Evolutionary conservation across 208 protist species (phyloP), one percentile per base, ranked within the genome.

Genomic region (Acanthamoeba polyphaga): DNA sequence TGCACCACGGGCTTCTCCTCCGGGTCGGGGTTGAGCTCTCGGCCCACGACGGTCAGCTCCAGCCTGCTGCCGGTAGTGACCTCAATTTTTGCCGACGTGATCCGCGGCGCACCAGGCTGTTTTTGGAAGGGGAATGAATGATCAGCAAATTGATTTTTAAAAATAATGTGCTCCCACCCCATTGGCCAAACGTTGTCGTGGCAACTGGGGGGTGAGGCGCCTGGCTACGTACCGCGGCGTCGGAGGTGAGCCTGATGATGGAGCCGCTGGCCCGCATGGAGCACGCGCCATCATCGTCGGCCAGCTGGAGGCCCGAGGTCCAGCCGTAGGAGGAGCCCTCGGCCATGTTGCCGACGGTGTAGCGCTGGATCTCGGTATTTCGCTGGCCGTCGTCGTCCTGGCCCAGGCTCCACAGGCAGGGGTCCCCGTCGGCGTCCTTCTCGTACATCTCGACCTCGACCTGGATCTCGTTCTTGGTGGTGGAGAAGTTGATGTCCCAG

Each of bases 1-100:
- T 78, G 70, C 22, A 78, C 70, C 27, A 78, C 70, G n/a, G 70
- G 70, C 70, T 78, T 78, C 34, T 78, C 70, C 1, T 43, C 5
- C 2, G 70, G 22, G 70, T 78, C 70, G 70, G 24, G 70, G 70
- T 78, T 38, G 29, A 78, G 32, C 32, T 78, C 70, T 6, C 17
- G 1, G 34, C 70, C 70, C 3, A 9, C 34, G 70, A 78, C 49
- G 22, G 22, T n/a, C 70, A 78, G 70, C 5, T 78, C 15, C 22
- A 78, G 70, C 15, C 19, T 15, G 7, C 32, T 43, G 70, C n/a
- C n/a, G 2, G 15, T 15, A 0, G n/a, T 78, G n/a, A 6, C 22
- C 27, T 10, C 43, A 49, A 78, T 29, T 15, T 17, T 46, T 5
- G 70, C 3, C 5, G 70, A 78, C 27, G 29, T 78, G 3, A 78